Conservation (phyloP, 2,329 filamentous ascomycete genomes). For the Raffaelea arxii region DNA sequence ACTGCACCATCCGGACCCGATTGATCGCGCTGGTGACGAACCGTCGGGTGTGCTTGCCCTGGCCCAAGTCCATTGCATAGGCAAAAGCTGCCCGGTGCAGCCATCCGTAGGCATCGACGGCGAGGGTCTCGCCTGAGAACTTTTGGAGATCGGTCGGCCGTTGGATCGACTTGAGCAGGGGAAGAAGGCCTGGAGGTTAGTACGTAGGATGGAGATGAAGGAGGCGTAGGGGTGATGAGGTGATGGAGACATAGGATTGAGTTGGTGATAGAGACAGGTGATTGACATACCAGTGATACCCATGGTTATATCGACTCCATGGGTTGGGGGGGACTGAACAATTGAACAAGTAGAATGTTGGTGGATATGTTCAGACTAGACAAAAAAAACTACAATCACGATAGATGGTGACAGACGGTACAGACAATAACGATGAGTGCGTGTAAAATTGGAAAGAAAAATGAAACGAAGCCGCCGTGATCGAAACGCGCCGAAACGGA, state of each 20-base stretch:
- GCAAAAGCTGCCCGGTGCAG: constrained; percentile 85
- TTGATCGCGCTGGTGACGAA: constrained; percentile 86
- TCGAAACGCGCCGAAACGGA: too few species aligned
- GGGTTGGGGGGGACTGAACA: too few species aligned
- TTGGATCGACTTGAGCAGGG: constrained; percentile 92
- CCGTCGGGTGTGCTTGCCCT: constrained; percentile 78
- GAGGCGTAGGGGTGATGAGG: background rate
- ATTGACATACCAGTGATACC: constrained; percentile 12
- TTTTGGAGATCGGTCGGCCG: constrained; percentile 79
- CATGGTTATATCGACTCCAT: too few species aligned
- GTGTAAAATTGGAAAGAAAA: too few species aligned
- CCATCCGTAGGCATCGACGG: constrained; percentile 98
- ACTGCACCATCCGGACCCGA: constrained; percentile 84
- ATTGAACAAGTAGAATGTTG: too few species aligned
- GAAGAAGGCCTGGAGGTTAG: constrained; percentile 60
- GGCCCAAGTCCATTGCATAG: constrained; percentile 83
- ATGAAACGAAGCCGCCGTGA: too few species aligned
- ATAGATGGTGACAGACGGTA: too few species aligned
- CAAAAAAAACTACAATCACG: background rate
- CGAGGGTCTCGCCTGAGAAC: constrained; percentile 77
- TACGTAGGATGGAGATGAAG: background rate
- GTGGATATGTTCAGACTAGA: too few species aligned
- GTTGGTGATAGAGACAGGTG: background rate
- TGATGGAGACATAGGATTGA: too few species aligned
- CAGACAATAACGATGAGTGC: too few species aligned